These are phyloP conservation scores for Gossypium turneri DNA, from an alignment of 345 rosid species.

Conservation along the genomic window DNA sequence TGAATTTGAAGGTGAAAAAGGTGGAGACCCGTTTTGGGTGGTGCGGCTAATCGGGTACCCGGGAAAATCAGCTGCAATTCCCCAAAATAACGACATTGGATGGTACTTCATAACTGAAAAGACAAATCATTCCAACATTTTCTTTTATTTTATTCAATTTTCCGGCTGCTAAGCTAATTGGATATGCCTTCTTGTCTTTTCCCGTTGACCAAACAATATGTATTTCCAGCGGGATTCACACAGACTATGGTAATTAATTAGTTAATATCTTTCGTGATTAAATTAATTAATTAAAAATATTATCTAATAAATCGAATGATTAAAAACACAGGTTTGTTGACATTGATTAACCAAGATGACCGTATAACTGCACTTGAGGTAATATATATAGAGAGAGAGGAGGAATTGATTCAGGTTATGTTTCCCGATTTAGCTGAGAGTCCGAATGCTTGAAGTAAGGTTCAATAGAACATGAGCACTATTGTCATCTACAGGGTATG, in stretches of 20 bases:
- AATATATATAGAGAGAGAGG: neutral
- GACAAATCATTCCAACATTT: too few species aligned
- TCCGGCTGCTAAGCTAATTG: neutral
- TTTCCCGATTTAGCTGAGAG: too few species aligned
- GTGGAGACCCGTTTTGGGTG: slow-evolving; percentile 88
- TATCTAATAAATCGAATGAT: neutral
- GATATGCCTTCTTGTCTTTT: too few species aligned
- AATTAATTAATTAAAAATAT: neutral
- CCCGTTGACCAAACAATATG: neutral
- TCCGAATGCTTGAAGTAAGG: too few species aligned
- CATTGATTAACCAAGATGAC: slow-evolving; percentile 12
- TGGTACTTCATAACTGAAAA: slow-evolving; percentile 40
- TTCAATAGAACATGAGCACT: too few species aligned
- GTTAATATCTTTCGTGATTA: neutral
- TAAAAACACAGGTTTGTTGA: slow-evolving; percentile 3
- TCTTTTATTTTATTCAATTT: too few species aligned
- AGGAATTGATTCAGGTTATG: too few species aligned
- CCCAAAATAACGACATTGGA: slow-evolving; percentile 54
- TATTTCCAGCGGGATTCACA: slow-evolving; percentile 66
- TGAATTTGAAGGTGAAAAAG: slow-evolving; percentile 69
- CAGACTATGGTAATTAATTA: slow-evolving; percentile 66
- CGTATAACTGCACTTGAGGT: neutral
- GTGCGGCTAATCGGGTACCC: slow-evolving; percentile 79
- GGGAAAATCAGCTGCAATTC: slow-evolving; percentile 32
- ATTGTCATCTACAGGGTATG: too few species aligned